Percentiles rank a stretch among this genome's conserved stretches.
These are phyloP conservation scores for Lodderomyces oxycetoniae DNA, from an alignment of 1,139 yeast species.

Conservation along the genomic window DNA sequence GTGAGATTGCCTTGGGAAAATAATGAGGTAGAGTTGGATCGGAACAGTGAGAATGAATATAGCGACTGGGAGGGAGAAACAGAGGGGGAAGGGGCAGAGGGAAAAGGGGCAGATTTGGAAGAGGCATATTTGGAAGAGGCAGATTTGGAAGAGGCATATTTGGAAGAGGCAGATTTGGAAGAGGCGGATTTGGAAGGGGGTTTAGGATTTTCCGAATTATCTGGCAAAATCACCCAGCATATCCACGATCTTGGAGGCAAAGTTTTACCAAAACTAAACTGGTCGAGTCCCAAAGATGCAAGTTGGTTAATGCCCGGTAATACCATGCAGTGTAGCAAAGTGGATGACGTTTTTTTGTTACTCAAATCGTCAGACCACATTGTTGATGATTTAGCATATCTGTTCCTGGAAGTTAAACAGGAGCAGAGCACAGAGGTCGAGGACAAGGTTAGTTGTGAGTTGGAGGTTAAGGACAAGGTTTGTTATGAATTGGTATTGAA, in stretches of 20 bases:
- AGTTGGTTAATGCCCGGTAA: constrained; percentile 84
- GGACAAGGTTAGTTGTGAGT: not conserved
- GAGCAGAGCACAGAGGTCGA: not conserved
- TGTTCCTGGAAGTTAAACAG: constrained; percentile 48
- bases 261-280: constrained; percentile 84
- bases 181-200: constrained; percentile 11
- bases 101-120: constrained; percentile 14
- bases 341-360: constrained; percentile 72
- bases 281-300: constrained; percentile 97
- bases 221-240: constrained; percentile 41
- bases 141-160: constrained; percentile 21
- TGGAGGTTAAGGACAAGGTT: constrained; percentile 5
- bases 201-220: constrained; percentile 52
- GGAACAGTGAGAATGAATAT: constrained; percentile 57
- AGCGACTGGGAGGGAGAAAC: constrained; percentile 56
- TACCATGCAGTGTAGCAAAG: constrained; percentile 62
- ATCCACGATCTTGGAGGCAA: constrained; percentile 46
- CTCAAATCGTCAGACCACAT: constrained; percentile 85
- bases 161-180: not conserved
- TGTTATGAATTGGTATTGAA: constrained; percentile 67
- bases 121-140: constrained; percentile 20
- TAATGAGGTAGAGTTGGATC: constrained; percentile 19
- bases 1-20: constrained; percentile 50
- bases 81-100: constrained; percentile 30
- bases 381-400: constrained; percentile 74